phyloP scores from a whole-genome alignment of 2,329 filamentous ascomycete species.

The Penicillium concentricum region DNA sequence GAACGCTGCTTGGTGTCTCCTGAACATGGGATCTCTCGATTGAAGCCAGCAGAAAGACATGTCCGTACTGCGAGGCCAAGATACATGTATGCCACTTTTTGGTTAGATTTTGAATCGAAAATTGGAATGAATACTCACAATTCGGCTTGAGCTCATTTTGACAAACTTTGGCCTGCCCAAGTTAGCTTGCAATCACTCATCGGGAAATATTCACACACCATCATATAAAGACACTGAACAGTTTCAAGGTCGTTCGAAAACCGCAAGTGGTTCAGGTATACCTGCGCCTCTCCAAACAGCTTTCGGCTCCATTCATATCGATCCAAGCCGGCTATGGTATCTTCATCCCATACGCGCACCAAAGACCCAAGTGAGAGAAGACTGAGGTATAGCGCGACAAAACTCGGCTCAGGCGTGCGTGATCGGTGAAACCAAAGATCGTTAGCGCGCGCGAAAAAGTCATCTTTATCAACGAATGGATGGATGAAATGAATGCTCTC shows the following conservation, averaged over 20 bases:
- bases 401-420: slow-evolving; percentile 39
- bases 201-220: slow-evolving; percentile 31
- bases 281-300: slow-evolving; percentile 46
- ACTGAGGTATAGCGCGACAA: slow-evolving; percentile 50
- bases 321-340: slow-evolving; percentile 43
- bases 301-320: slow-evolving; percentile 50
- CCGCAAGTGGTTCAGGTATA: slow-evolving; percentile 39
- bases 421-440: slow-evolving; percentile 42
- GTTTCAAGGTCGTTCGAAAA: slow-evolving; percentile 50
- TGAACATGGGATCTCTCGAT: slow-evolving; percentile 40
- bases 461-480: slow-evolving; percentile 49
- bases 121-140: slow-evolving; percentile 28
- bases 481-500: slow-evolving; percentile 51
- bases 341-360: slow-evolving; percentile 46
- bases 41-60: slow-evolving; percentile 50
- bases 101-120: slow-evolving; percentile 16
- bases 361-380: slow-evolving; percentile 49
- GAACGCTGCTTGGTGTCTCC: slow-evolving; percentile 33
- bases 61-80: slow-evolving; percentile 50
- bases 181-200: neutral
- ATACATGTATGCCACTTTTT: slow-evolving; percentile 48
- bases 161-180: slow-evolving; percentile 46
- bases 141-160: slow-evolving; percentile 53
- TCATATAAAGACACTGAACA: slow-evolving; percentile 50
- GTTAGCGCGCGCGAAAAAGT: slow-evolving; percentile 46